phyloP scores from a whole-genome alignment of 1,284 basidiomycete species.

The Naganishia albida region DNA sequence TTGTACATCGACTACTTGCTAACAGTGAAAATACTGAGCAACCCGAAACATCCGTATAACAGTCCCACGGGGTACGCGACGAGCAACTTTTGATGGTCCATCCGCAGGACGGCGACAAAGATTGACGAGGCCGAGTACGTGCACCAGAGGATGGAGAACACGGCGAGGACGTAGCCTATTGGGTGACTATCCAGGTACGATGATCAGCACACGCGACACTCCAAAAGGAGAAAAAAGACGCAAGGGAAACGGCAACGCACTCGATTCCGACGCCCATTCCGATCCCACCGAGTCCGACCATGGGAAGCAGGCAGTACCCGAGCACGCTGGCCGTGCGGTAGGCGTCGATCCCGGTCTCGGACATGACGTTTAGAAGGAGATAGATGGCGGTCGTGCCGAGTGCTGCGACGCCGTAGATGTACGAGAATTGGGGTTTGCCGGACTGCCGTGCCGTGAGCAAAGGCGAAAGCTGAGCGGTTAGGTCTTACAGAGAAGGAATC shows the following conservation, averaged over 20 bases:
- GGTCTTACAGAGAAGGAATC: no score
- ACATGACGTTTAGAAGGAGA: constrained; percentile 95
- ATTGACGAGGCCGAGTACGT: constrained; percentile 92
- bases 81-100: constrained; percentile 87
- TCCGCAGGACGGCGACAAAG: constrained; percentile 86
- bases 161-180: constrained; percentile 78
- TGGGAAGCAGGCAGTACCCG: constrained; percentile 94
- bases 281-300: constrained; percentile 91
- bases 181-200: constrained; percentile 61
- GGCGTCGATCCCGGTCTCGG: constrained; percentile 90
- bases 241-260: constrained; percentile 59
- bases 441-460: no score
- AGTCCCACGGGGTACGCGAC: constrained; percentile 92
- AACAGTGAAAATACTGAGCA: constrained; percentile 64
- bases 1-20: constrained; percentile 37
- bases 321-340: constrained; percentile 94
- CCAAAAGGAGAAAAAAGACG: background rate
- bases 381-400: constrained; percentile 94
- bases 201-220: background rate
- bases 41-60: constrained; percentile 86
- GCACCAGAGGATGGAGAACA: constrained; percentile 86
- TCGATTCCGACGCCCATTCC: constrained; percentile 86
- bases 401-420: constrained; percentile 96
- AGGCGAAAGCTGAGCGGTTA: background rate
- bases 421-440: constrained; percentile 97